Conservation (phyloP, 2,329 filamentous ascomycete species). For the Eurotiales sp. region DNA sequence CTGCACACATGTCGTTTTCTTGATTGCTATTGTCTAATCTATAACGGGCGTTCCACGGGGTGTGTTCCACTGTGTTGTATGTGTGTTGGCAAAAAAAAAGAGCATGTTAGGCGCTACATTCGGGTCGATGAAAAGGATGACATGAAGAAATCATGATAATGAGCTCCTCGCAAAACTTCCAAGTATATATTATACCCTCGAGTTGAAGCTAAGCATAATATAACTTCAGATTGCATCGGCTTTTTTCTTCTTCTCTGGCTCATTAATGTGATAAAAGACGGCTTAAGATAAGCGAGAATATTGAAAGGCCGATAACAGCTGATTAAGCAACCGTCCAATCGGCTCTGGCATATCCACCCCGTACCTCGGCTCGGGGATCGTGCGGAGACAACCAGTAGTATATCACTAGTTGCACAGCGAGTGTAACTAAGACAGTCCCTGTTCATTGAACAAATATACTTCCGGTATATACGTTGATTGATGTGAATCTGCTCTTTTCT, state of each 20-base stretch:
- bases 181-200: constrained; percentile 49
- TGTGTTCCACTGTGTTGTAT: constrained; percentile 14
- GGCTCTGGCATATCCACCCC: too few species aligned
- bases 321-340: not conserved
- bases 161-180: constrained; percentile 42
- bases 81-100: constrained; percentile 6
- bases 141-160: constrained; percentile 37
- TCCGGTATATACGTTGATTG: too few species aligned
- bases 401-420: too few species aligned
- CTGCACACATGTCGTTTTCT: constrained; percentile 10
- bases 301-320: not conserved
- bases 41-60: constrained; percentile 31
- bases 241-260: not conserved
- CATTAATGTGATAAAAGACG: not conserved
- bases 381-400: too few species aligned
- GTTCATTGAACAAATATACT: too few species aligned
- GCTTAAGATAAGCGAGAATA: not conserved
- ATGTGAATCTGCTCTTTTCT: not conserved
- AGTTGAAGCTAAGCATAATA: constrained; percentile 45
- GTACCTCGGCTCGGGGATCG: too few species aligned
- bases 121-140: constrained; percentile 19
- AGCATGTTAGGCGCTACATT: constrained; percentile 27
- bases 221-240: constrained; percentile 11
- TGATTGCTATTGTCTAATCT: constrained; percentile 21
- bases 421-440: too few species aligned